A percentile compares a stretch with the other conserved stretches of the same genome.
Evolutionary conservation across 2,329 filamentous ascomycete species (phyloP).

Genomic region (Colletotrichum nymphaeae): DNA sequence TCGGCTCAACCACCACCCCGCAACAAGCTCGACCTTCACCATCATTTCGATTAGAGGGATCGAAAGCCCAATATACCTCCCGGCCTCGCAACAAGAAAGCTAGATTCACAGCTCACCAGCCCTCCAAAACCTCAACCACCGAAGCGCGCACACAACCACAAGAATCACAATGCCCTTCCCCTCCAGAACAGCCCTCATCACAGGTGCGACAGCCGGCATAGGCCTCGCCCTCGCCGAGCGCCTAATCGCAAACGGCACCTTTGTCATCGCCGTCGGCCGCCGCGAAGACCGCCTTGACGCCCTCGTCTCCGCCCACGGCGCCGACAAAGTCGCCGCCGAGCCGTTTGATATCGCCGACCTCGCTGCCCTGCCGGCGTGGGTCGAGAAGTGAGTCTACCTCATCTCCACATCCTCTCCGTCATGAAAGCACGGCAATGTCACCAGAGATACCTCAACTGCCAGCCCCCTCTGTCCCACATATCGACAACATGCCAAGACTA

Average conservation of each 20-base stretch:
- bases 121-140: background rate
- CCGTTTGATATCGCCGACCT: conserved; percentile 59
- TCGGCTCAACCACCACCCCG: background rate
- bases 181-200: conserved; percentile 66
- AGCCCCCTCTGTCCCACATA: too few relatives aligned
- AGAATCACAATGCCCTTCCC: conserved; percentile 59
- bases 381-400: conserved; percentile 43
- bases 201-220: conserved; percentile 67
- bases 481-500: background rate
- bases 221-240: conserved; percentile 57
- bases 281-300: conserved; percentile 62
- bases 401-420: too few relatives aligned
- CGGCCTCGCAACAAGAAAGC: too few relatives aligned
- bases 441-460: too few relatives aligned
- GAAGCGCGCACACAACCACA: background rate
- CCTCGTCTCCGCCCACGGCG: conserved; percentile 60
- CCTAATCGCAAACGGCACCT: conserved; percentile 56
- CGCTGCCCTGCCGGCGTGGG: conserved; percentile 54
- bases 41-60: too few relatives aligned
- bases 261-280: conserved; percentile 68
- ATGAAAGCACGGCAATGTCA: too few relatives aligned
- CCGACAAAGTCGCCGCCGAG: conserved; percentile 49
- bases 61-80: too few relatives aligned
- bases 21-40: too few relatives aligned
- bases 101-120: background rate